Evolutionary conservation across 192 early-diverging fungal genomes (phyloP).

Genomic region (Coemansia sp.): DNA sequence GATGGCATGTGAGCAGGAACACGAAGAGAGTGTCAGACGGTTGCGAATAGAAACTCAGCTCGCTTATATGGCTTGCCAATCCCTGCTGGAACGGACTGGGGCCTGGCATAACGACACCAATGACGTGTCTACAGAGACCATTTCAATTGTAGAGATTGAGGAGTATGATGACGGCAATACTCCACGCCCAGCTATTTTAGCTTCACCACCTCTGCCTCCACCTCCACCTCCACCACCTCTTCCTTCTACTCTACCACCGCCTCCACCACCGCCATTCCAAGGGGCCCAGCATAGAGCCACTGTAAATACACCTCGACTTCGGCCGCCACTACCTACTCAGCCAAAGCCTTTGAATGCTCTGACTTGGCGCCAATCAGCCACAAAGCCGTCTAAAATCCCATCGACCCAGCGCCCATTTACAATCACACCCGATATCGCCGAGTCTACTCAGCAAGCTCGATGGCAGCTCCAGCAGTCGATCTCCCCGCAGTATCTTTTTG

Average conservation of each 20-base stretch:
- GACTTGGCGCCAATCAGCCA: neutral
- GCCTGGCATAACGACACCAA: neutral
- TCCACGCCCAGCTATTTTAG: neutral
- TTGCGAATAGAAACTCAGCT: neutral
- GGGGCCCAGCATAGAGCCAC: neutral
- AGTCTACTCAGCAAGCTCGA: neutral
- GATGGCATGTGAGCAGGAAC: slow-evolving; percentile 3
- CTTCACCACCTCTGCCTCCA: neutral
- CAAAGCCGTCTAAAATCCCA: slow-evolving; percentile 1
- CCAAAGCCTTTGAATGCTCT: neutral
- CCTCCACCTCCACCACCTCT: slow-evolving; percentile 5
- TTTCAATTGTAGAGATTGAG: slow-evolving; percentile 3
- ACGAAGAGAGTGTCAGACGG: neutral
- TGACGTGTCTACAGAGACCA: neutral
- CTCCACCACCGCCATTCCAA: neutral
- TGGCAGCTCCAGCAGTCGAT: slow-evolving; percentile 9
- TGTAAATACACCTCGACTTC: neutral
- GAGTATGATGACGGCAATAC: neutral
- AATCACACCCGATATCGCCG: neutral
- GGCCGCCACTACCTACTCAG: neutral
- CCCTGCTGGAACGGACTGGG: neutral
- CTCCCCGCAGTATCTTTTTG: neutral
- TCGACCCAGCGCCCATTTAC: slow-evolving; percentile 13
- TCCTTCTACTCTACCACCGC: slow-evolving; percentile 7
- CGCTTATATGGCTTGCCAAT: neutral